phyloP scores from a whole-genome alignment of 768 basidiomycete species.

The Dacryopinax primogenitus region DNA sequence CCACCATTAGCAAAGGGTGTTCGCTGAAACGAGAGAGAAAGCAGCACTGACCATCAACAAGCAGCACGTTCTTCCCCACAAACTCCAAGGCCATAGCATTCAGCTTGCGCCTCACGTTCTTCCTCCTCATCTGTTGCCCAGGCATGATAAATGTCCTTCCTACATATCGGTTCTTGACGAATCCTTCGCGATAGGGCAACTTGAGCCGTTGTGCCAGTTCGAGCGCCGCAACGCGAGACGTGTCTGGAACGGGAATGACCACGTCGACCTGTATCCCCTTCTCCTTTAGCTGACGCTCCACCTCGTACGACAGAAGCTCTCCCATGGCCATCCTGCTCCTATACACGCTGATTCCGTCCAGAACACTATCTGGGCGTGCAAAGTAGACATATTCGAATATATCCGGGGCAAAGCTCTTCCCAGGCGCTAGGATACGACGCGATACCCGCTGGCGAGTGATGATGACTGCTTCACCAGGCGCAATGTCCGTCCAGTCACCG shows the following conservation, averaged over 20 bases:
- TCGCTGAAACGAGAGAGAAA: not conserved
- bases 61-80: slow-evolving; percentile 74
- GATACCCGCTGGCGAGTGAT: slow-evolving; percentile 72
- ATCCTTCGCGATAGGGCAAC: slow-evolving; percentile 93
- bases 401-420: slow-evolving; percentile 80
- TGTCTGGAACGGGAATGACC: slow-evolving; percentile 97
- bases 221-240: slow-evolving; percentile 87
- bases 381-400: slow-evolving; percentile 99
- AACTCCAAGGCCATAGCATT: slow-evolving; percentile 99
- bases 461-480: slow-evolving; percentile 89
- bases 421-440: slow-evolving; percentile 56
- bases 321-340: slow-evolving; percentile 99
- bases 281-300: slow-evolving; percentile 54
- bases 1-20: slow-evolving; percentile 7
- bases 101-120: slow-evolving; percentile 88
- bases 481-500: slow-evolving; percentile 83
- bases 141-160: slow-evolving; percentile 99
- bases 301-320: slow-evolving; percentile 81
- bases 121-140: slow-evolving; percentile 86
- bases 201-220: slow-evolving; percentile 83
- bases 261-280: slow-evolving; percentile 73
- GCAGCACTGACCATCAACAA: slow-evolving; percentile 77
- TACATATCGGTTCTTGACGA: slow-evolving; percentile 97
- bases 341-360: slow-evolving; percentile 95
- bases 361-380: slow-evolving; percentile 91